Conservation (phyloP, 2,329 filamentous ascomycete species). For the Tricladium varicosporioides region DNA sequence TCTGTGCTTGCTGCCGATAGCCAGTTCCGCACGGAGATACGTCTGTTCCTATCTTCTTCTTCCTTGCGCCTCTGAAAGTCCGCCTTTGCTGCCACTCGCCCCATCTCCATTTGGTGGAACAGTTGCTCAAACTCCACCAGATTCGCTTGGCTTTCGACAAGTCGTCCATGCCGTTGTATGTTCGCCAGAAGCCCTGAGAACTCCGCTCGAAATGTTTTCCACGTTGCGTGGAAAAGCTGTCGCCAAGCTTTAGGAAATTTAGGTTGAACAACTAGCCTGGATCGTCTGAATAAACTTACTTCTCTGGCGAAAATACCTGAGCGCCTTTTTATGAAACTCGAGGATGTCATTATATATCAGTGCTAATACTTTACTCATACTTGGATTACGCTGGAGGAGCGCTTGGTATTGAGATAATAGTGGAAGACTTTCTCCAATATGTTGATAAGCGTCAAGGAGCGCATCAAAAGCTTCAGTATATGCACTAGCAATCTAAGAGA, state of each 20-base stretch:
- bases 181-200: background rate
- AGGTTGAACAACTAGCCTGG: too few species aligned
- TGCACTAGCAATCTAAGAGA: constrained; percentile 31
- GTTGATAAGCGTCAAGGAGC: constrained; percentile 38
- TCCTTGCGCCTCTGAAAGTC: too few species aligned
- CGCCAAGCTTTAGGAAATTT: background rate
- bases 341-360: constrained; percentile 40
- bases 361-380: constrained; percentile 34
- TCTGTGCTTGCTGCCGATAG: background rate
- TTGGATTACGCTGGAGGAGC: constrained; percentile 30
- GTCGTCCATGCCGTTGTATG: background rate
- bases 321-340: constrained; percentile 34
- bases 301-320: background rate
- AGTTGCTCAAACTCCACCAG: background rate
- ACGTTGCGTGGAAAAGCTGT: background rate
- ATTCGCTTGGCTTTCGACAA: background rate
- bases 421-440: constrained; percentile 39
- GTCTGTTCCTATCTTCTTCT: background rate
- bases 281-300: background rate
- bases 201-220: background rate
- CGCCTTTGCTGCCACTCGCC: too few species aligned
- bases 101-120: background rate
- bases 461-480: constrained; percentile 36
- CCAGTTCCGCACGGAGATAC: background rate
- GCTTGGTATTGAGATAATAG: constrained; percentile 34